Conservation (phyloP, 257 asterid genomes). For the Nicotiana obtusifolia region DNA sequence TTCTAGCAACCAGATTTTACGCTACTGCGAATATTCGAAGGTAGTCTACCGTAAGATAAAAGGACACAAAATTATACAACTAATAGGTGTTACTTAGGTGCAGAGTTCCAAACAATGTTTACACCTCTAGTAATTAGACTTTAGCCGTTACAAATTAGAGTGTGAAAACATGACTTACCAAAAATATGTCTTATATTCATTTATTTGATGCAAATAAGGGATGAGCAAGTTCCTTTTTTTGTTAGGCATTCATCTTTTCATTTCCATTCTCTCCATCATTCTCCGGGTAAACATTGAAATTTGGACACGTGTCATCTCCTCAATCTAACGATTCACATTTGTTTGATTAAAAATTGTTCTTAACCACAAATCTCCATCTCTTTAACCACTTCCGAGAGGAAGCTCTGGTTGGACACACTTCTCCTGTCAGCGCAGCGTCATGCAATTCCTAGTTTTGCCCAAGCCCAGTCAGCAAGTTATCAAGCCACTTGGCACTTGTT, state of each 20-base stretch:
- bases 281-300: not conserved
- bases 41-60: too few species aligned
- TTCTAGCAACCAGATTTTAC: not conserved
- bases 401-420: not conserved
- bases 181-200: too few species aligned
- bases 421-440: not conserved
- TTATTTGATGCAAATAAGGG: too few species aligned
- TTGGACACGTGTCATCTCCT: not conserved
- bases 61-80: too few species aligned
- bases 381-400: not conserved
- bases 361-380: not conserved
- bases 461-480: conserved; percentile 30
- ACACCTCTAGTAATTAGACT: too few species aligned
- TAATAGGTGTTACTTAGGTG: too few species aligned
- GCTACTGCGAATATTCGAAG: not conserved
- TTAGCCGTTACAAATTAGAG: too few species aligned
- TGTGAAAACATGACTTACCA: too few species aligned
- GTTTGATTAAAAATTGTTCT: not conserved
- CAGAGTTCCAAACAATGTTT: too few species aligned
- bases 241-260: too few species aligned
- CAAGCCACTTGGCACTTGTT: conserved; percentile 27
- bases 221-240: too few species aligned
- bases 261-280: not conserved
- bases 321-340: not conserved
- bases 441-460: not conserved